Conservation (phyloP, 169 alveolate genomes). For the Plasmodium vivax region DNA sequence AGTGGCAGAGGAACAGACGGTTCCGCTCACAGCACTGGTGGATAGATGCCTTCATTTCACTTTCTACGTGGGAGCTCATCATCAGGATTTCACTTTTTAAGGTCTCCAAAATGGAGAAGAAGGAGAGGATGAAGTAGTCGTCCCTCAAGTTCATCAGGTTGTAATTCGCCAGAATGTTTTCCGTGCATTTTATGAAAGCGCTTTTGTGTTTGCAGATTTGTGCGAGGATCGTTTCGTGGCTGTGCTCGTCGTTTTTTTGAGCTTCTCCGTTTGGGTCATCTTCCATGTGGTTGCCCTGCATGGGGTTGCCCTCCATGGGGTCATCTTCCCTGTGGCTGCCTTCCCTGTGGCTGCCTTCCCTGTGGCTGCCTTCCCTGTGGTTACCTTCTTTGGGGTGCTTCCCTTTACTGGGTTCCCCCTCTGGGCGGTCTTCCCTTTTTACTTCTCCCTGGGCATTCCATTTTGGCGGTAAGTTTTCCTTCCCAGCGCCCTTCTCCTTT, state of each 20-base stretch:
- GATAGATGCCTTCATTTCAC: not conserved
- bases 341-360: not conserved
- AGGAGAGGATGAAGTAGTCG: slow-evolving; percentile 36
- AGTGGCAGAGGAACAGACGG: not conserved
- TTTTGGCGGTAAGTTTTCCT: not conserved
- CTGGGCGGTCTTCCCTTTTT: not conserved
- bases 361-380: not conserved
- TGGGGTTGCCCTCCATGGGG: not conserved
- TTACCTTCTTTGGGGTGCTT: not conserved
- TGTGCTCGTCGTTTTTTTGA: not conserved
- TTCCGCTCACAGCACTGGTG: not conserved
- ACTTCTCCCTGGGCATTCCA: not conserved
- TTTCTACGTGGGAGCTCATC: not conserved
- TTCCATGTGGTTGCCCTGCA: not conserved
- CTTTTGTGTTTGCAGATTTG: not conserved
- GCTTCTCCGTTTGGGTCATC: not conserved
- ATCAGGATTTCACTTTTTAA: slow-evolving; percentile 15
- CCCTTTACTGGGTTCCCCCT: not conserved
- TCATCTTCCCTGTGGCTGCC: not conserved
- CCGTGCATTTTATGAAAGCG: not conserved
- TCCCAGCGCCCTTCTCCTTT: not conserved
- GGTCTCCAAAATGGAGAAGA: slow-evolving; percentile 21
- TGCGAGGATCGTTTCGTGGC: not conserved
- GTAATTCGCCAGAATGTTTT: slow-evolving; percentile 16
- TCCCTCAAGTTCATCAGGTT: slow-evolving; percentile 44